Evolutionary conservation across 305 asterid species (phyloP).

Genomic region (Caryopteris hybrid): DNA sequence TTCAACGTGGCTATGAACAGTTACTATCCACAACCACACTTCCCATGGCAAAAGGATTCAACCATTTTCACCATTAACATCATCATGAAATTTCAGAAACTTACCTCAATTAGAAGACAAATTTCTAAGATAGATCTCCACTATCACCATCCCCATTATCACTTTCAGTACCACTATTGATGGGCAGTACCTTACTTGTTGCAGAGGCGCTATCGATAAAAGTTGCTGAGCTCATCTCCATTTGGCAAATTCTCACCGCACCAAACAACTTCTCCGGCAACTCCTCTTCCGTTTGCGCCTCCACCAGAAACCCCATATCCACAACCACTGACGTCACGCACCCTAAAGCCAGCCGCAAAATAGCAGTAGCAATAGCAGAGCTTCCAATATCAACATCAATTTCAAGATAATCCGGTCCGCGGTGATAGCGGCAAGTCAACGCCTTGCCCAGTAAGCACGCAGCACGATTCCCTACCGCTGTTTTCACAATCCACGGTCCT

Average conservation of each 20-base stretch:
- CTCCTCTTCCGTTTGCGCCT: constrained; percentile 72
- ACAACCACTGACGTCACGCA: constrained; percentile 76
- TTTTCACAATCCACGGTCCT: constrained; percentile 91
- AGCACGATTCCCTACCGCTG: constrained; percentile 86
- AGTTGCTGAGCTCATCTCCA: constrained; percentile 85
- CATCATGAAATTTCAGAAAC: constrained; percentile 13
- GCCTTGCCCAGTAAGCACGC: constrained; percentile 89
- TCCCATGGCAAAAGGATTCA: constrained; percentile 8
- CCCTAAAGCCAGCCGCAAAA: constrained; percentile 77
- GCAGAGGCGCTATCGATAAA: constrained; percentile 48
- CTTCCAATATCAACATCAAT: constrained; percentile 90
- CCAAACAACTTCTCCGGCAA: constrained; percentile 85
- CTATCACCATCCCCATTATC: constrained; percentile 35
- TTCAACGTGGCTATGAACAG: constrained; percentile 20
- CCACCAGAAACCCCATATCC: constrained; percentile 93
- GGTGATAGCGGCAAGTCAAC: constrained; percentile 59
- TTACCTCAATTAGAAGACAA: constrained; percentile 11
- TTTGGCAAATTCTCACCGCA: constrained; percentile 83
- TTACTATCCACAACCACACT: constrained; percentile 31
- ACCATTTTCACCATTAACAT: constrained; percentile 12
- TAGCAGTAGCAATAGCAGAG: constrained; percentile 82
- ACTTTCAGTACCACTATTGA: constrained; percentile 43
- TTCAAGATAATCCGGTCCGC: constrained; percentile 68
- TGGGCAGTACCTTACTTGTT: constrained; percentile 52
- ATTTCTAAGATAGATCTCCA: background rate